Evolutionary conservation across 257 asterid genomes (phyloP), one percentile per base, ranked within the genome.

Genomic region (Gentiana straminea): DNA sequence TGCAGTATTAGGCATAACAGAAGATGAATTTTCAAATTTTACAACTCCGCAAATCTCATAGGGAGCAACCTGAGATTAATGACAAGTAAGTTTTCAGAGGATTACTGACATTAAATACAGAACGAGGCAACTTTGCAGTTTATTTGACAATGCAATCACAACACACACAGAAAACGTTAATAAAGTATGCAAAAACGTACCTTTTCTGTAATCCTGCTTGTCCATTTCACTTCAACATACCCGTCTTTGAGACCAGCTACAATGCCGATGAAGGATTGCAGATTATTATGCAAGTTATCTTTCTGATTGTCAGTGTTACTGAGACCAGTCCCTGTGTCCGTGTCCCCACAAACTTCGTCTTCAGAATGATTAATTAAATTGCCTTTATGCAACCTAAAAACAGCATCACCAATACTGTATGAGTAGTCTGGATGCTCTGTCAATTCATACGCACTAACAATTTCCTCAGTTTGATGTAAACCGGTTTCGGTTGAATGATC

Each of bases 361-460:
- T 60, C 68, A 35, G 65, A 49, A 52, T 60, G 64, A 44, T 58
- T 62, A 9, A 49, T 37, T 49, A 58, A 49, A 10, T 12, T 49
- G 60, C 51, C 53, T 61, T 64, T 61, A 15, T 57, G 72, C 35
- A 62, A 54, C 77, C 77, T 67, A 63, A 74, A 78, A 55, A 92
- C 85, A 7, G 76, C 77, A 71, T 86, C 95, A 7, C 98, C 91
- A 0, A 79, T 57, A 53, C 74, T 63, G 70, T 66, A 89, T 7
- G 80, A 64, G 68, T 70, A 88, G 49, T 83, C 90, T 1, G 95
- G 89, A 59, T 92, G 98, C 67, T 92, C 95, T 65, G 84, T 71
- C 72, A 92, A 72, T 73, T 88, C 98, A 57, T 92, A 92, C 15
- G 93, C 96, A 72, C 98, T 88, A 71, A 88, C 98, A 55, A 71